A percentile compares a stretch with the other conserved stretches of the same genome.
These are phyloP conservation scores for Sporothrix phasma DNA, from an alignment of 2,329 filamentous ascomycete species.

Conservation along the genomic window DNA sequence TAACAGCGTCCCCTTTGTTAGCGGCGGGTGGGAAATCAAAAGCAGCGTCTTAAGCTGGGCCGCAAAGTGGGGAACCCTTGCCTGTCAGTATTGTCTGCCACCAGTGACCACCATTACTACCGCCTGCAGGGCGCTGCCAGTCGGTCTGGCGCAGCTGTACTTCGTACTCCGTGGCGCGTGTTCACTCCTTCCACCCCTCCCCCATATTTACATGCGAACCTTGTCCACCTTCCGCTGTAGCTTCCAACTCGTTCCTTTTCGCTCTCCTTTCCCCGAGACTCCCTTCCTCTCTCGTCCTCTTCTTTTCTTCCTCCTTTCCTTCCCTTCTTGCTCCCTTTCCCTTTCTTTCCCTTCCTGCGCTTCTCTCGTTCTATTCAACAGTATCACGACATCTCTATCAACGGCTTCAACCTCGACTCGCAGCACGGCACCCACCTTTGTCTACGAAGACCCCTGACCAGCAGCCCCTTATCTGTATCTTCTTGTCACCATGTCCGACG, in stretches of 20 bases:
- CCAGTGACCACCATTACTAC: not conserved
- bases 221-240: not conserved
- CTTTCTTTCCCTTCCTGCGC: not conserved
- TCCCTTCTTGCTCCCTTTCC: not conserved
- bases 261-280: not conserved
- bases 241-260: not conserved
- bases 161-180: too few relatives aligned
- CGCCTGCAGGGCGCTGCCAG: not conserved
- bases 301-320: not conserved
- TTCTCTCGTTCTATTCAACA: not conserved
- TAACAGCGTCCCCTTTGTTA: conserved; percentile 9
- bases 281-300: not conserved
- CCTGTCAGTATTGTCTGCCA: not conserved
- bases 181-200: conserved; percentile 1
- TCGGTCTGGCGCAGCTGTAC: not conserved
- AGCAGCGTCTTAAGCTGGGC: not conserved
- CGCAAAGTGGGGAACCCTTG: conserved; percentile 7
- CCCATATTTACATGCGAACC: not conserved
- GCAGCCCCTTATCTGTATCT: conserved; percentile 2
- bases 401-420: not conserved
- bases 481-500: conserved; percentile 40
- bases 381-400: not conserved
- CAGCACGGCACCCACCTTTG: too few relatives aligned
- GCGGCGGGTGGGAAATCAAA: conserved; percentile 12
- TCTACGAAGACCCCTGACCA: not conserved